These are phyloP conservation scores for Boletus edulis DNA, from an alignment of 768 basidiomycete species.

Conservation along the genomic window DNA sequence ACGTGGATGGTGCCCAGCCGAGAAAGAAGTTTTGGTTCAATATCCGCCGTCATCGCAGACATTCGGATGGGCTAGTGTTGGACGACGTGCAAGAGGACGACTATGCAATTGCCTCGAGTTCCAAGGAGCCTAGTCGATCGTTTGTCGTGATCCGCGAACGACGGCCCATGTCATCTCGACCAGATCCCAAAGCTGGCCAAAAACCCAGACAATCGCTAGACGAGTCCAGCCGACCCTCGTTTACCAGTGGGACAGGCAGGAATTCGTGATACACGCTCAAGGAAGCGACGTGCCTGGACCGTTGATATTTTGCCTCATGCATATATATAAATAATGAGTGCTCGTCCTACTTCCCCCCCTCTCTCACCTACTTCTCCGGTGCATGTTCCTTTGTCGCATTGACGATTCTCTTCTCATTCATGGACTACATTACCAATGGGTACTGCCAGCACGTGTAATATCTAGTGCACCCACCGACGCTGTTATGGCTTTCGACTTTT, in stretches of 20 bases:
- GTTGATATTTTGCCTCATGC: conserved; percentile 13
- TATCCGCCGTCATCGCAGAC: conserved; percentile 54
- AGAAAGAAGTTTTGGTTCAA: conserved; percentile 75
- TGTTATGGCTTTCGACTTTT: conserved; percentile 16
- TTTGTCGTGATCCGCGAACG: conserved; percentile 72
- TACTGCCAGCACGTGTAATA: conserved; percentile 29
- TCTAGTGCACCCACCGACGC: conserved; percentile 15
- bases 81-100: conserved; percentile 21
- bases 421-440: conserved; percentile 25
- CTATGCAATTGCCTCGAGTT: conserved; percentile 29
- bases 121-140: conserved; percentile 45
- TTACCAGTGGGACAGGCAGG: conserved; percentile 27
- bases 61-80: conserved; percentile 52
- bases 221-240: conserved; percentile 28
- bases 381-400: conserved; percentile 18
- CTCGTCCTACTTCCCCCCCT: background rate
- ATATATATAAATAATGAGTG: conserved; percentile 8
- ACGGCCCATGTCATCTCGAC: conserved; percentile 36
- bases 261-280: conserved; percentile 20
- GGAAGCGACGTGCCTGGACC: background rate
- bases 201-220: conserved; percentile 30
- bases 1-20: conserved; percentile 44
- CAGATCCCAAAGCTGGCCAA: conserved; percentile 20
- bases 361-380: background rate
- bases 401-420: conserved; percentile 9